phyloP scores from a whole-genome alignment of 2,329 filamentous ascomycete genomes.

The Amauroascus verrucosus region DNA sequence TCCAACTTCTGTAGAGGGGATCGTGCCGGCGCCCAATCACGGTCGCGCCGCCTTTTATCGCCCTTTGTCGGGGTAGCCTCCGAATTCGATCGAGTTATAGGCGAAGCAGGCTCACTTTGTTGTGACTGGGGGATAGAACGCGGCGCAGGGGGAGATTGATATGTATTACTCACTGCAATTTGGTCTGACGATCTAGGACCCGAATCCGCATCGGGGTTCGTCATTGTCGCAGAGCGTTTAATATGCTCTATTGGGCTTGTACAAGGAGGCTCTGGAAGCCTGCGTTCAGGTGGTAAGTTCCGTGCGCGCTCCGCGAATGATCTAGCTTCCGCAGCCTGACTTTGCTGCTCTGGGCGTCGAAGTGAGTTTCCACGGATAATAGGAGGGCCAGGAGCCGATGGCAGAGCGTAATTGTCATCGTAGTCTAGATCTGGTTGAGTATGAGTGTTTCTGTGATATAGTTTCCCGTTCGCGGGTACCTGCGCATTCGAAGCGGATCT shows the following conservation, averaged over 20 bases:
- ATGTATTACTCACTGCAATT: neutral
- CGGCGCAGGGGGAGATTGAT: conserved; percentile 2
- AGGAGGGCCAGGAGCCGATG: conserved; percentile 52
- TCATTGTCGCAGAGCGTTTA: neutral
- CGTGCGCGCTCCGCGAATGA: conserved; percentile 22
- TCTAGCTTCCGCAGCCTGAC: conserved; percentile 14
- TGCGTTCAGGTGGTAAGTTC: conserved; percentile 6
- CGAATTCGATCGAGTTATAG: conserved; percentile 5
- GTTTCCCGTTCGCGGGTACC: neutral
- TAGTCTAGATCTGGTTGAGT: neutral
- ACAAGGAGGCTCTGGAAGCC: conserved; percentile 7
- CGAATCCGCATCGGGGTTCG: neutral
- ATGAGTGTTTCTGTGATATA: neutral
- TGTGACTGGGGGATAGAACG: conserved; percentile 8
- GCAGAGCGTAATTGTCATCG: conserved; percentile 23
- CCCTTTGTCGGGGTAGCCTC: conserved; percentile 17
- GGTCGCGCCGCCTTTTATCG: conserved; percentile 17
- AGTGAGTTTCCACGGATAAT: conserved; percentile 50
- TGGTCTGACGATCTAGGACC: conserved; percentile 5
- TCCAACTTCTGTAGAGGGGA: conserved; percentile 92
- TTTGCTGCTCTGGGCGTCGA: conserved; percentile 31
- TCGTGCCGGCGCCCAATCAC: conserved; percentile 61
- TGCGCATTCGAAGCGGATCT: conserved; percentile 3
- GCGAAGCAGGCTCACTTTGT: conserved; percentile 1
- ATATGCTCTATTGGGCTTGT: conserved; percentile 4